Evolutionary conservation across 2,329 filamentous ascomycete species (phyloP).

Genomic region (Arthroderma sp.): DNA sequence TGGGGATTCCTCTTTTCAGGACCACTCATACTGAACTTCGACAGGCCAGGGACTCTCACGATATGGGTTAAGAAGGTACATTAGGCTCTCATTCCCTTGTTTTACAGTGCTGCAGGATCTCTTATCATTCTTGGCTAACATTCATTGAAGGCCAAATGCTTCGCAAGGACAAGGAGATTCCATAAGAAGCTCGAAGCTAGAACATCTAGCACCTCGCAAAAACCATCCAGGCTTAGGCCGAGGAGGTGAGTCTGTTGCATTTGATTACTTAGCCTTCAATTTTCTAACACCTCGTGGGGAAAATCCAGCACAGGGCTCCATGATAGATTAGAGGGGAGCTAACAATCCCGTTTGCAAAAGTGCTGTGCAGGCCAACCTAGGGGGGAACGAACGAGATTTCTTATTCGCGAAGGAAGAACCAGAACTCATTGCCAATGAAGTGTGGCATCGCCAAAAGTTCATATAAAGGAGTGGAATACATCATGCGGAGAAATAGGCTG

Average conservation of each 20-base stretch:
- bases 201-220: background rate
- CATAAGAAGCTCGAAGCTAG: background rate
- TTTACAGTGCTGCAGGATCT: background rate
- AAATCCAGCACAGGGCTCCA: no score
- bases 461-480: no score
- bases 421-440: no score
- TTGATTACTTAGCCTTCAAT: background rate
- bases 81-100: background rate
- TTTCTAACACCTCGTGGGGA: background rate
- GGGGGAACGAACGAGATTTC: no score
- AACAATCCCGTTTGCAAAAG: no score
- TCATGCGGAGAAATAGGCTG: no score
- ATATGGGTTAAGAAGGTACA: background rate
- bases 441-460: no score
- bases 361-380: no score
- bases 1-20: background rate
- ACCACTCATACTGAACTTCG: background rate
- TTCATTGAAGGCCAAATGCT: background rate
- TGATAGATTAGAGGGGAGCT: no score
- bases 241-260: background rate
- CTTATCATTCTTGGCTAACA: background rate
- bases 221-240: background rate
- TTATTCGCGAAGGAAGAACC: no score
- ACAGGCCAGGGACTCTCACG: background rate
- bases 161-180: background rate